Base-by-base conservation (phyloP, 495 filamentous ascomycete species). In the Podospora conica region DNA sequence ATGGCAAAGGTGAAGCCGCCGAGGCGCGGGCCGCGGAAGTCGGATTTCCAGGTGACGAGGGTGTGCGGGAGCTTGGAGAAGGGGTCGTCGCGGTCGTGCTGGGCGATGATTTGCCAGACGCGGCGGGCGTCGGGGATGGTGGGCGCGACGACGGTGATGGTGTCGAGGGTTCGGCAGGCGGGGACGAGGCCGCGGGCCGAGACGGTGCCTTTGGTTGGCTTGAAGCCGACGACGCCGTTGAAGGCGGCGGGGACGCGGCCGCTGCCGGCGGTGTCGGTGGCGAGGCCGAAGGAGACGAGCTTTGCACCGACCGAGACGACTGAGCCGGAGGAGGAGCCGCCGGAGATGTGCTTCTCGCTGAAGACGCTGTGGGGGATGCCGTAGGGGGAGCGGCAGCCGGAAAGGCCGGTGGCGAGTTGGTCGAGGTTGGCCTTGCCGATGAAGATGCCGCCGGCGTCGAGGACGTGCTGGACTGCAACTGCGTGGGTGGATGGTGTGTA, bases 341-440 rank as follows among this genome's bases (percentile, higher is more conserved):
- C 87, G 9, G 84, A 84, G 29, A 88, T 85, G 68, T 74, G 69
- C 20, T 69, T 65, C 1, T 68, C 60, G 64, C 71, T 72, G 68
- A 85, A 83, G n/a, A 80, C 74, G 40, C 76, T 74, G 71, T 84
- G 80, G 66, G 78, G 83, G 24, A 85, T 76, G 1, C 88, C 88
- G 65, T 86, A 88, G 0, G 87, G 87, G 10, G 85, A 88, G 8
- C 88, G 85, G 58, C 84, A 83, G n/a, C 82, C 83, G 0, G 80
- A 71, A 0, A 76, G 87, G 75, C 88, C 88, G 0, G 87, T 90
- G 18, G 86, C 88, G 9, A 90, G 78, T 72, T 90, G 87, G 73
- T 90, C 88, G 25, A 90, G 80, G 68, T 90, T 90, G 9, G 82
- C 81, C 70, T 90, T 90, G 23, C 88, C 88, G 60, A 90, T 78